Evolutionary conservation across 495 filamentous ascomycete species (phyloP).

Genomic region (Penicillium macrosclerotiorum): DNA sequence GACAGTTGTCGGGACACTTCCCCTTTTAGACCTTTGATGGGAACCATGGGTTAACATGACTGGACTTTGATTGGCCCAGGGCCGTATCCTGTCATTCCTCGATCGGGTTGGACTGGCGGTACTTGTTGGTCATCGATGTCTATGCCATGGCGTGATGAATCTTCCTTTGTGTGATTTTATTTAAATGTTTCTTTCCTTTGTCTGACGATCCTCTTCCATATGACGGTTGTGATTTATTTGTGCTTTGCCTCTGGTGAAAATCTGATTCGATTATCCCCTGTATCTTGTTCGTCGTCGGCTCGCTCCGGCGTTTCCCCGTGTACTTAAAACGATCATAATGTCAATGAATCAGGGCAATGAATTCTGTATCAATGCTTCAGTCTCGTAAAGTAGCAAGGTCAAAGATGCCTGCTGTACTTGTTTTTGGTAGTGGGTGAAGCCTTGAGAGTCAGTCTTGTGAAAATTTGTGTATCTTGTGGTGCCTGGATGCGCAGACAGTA

Average conservation of each 20-base stretch:
- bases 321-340: not conserved
- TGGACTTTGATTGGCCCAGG: not conserved
- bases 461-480: no score
- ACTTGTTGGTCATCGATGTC: not conserved
- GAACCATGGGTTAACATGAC: not conserved
- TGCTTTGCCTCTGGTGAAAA: slow-evolving; percentile 16
- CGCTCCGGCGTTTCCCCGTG: not conserved
- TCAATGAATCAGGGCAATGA: no score
- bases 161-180: slow-evolving; percentile 7
- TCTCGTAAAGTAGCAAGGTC: no score
- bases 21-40: slow-evolving; percentile 5
- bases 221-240: slow-evolving; percentile 19
- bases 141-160: slow-evolving; percentile 10
- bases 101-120: not conserved
- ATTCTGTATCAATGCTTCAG: no score
- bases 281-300: not conserved
- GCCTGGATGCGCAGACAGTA: no score
- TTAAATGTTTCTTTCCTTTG: slow-evolving; percentile 24
- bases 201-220: slow-evolving; percentile 22
- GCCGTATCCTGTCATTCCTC: not conserved
- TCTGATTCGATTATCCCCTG: slow-evolving; percentile 7
- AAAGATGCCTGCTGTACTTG: no score
- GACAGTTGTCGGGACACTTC: not conserved
- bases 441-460: no score
- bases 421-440: no score